A percentile compares a stretch with the other conserved stretches of the same genome.
Evolutionary conservation across 371 early-diverging fungal species (phyloP).

Genomic region (Rhizomucor miehei): DNA sequence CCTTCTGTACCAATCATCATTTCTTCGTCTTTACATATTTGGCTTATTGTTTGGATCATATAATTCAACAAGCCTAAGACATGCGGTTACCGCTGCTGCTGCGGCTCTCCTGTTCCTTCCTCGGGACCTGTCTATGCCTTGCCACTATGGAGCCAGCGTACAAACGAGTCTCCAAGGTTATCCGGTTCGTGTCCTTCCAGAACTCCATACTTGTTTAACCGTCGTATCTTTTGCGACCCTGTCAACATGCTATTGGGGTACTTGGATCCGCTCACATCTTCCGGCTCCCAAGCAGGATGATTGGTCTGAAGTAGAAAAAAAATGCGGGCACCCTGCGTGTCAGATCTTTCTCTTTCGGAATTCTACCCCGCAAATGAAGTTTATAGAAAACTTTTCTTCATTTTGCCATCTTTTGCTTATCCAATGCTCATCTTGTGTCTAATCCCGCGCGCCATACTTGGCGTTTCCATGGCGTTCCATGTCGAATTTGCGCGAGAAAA

Average conservation of each 20-base stretch:
- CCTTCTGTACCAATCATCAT: not conserved
- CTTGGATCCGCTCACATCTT: conserved; percentile 65
- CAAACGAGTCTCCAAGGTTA: conserved; percentile 36
- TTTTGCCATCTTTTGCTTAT: conserved; percentile 89
- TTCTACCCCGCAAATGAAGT: conserved; percentile 57
- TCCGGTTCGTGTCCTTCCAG: conserved; percentile 20
- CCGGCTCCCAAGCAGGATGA: conserved; percentile 84
- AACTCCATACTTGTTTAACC: conserved; percentile 34
- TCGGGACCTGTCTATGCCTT: conserved; percentile 12
- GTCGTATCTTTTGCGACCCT: not conserved
- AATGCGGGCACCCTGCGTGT: not conserved
- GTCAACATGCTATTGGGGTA: conserved; percentile 53
- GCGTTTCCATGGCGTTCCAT: conserved; percentile 82
- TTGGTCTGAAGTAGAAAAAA: conserved; percentile 50
- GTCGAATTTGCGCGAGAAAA: conserved; percentile 94
- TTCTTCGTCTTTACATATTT: conserved; percentile 1
- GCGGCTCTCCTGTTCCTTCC: conserved; percentile 14
- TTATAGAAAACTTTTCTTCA: conserved; percentile 95
- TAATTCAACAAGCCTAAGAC: conserved; percentile 59
- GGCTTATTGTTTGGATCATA: conserved; percentile 58
- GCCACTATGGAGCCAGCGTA: conserved; percentile 13
- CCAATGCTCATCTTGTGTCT: conserved; percentile 56
- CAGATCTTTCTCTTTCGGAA: not conserved
- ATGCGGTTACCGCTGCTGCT: conserved; percentile 19
- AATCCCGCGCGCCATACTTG: conserved; percentile 76